Percentiles rank a stretch among this genome's conserved stretches.
Conservation (phyloP, 148 eudicot genomes). For the Drosera capensis region DNA sequence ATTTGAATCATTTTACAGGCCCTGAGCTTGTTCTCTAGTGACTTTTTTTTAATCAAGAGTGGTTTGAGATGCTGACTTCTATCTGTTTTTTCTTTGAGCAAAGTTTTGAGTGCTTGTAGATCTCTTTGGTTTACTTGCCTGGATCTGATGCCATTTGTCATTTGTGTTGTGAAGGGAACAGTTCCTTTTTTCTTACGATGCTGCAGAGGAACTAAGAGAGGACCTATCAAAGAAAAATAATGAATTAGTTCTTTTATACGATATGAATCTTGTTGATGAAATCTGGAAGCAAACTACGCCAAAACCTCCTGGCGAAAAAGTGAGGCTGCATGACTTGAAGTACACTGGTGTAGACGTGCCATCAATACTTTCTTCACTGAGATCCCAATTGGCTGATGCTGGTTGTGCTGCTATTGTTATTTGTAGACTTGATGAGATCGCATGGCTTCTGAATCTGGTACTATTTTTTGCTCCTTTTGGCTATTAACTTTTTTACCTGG, state of each 20-base stretch:
- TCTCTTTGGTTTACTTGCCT: not conserved
- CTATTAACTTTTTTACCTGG: not conserved
- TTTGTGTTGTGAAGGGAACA: constrained; percentile 84
- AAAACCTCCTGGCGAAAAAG: constrained; percentile 43
- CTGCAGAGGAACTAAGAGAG: constrained; percentile 79
- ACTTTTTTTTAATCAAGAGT: too few species aligned
- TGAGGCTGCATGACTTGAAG: constrained; percentile 75
- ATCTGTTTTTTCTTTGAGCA: too few species aligned
- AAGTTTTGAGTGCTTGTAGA: not conserved
- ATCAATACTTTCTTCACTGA: constrained; percentile 54
- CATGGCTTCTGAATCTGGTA: constrained; percentile 96
- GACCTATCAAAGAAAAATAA: constrained; percentile 57
- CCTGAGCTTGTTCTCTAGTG: too few species aligned
- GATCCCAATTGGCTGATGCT: constrained; percentile 52
- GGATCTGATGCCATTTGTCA: constrained; percentile 31
- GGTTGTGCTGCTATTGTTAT: constrained; percentile 69
- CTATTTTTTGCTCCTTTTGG: constrained; percentile 1
- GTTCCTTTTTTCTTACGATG: constrained; percentile 91
- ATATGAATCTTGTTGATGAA: constrained; percentile 77
- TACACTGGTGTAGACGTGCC: constrained; percentile 80
- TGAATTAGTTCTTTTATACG: constrained; percentile 70
- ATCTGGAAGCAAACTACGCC: constrained; percentile 83
- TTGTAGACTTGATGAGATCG: constrained; percentile 87
- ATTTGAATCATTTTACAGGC: too few species aligned
- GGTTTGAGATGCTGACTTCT: too few species aligned